Conservation (phyloP, 2,329 filamentous ascomycete species). For the Claviceps africana region DNA sequence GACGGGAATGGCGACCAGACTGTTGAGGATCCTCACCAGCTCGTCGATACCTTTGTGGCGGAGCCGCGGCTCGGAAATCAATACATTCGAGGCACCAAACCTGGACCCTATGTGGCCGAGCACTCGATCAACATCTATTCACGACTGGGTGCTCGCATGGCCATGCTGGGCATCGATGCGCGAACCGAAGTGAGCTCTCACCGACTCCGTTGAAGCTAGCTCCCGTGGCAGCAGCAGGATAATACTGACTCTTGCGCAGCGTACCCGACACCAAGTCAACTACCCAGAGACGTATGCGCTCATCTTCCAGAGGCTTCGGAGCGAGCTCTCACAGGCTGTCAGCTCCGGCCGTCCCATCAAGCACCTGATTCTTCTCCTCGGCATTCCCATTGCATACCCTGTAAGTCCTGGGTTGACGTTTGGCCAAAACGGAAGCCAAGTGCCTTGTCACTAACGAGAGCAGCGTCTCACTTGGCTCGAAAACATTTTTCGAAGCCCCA, state of each 20-base stretch:
- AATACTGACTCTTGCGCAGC: conserved; percentile 24
- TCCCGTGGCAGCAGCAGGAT: no score
- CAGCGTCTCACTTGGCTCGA: conserved; percentile 89
- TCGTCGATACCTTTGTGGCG: conserved; percentile 60
- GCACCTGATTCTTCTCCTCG: conserved; percentile 75
- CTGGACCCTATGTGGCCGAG: conserved; percentile 81
- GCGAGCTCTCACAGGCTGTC: conserved; percentile 57
- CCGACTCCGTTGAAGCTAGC: background rate
- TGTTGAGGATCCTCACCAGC: conserved; percentile 54
- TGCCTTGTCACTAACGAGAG: conserved; percentile 5
- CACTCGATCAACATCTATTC: conserved; percentile 78
- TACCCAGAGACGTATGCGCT: conserved; percentile 81
- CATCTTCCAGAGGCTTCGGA: conserved; percentile 62
- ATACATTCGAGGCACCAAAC: conserved; percentile 64
- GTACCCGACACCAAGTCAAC: conserved; percentile 86
- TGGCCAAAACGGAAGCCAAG: conserved; percentile 8
- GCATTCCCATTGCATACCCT: conserved; percentile 77
- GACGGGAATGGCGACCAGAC: conserved; percentile 23
- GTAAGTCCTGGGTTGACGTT: conserved; percentile 26
- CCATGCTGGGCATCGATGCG: conserved; percentile 81
- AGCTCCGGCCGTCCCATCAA: conserved; percentile 62
- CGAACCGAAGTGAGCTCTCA: conserved; percentile 55
- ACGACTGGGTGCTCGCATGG: conserved; percentile 66
- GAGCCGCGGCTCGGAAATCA: conserved; percentile 43
- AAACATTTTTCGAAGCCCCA: conserved; percentile 72